Evolutionary conservation across 1,284 basidiomycete species (phyloP).

Genomic region (Ustilago shanxiensis): DNA sequence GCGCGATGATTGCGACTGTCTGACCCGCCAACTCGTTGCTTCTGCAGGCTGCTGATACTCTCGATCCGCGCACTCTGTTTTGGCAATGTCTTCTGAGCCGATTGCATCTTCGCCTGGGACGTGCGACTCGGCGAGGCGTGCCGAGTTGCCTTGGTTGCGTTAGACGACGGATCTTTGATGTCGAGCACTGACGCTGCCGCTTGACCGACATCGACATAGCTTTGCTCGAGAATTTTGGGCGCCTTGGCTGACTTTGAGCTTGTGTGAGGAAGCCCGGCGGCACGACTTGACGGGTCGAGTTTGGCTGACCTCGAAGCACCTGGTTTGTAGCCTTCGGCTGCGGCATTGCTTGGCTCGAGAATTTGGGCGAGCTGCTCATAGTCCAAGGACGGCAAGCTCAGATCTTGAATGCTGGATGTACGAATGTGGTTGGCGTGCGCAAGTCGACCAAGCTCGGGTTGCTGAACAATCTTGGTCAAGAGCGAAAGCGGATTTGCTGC

Average conservation of each 20-base stretch:
- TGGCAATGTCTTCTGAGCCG: not conserved
- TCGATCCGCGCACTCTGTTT: not conserved
- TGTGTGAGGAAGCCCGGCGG: not conserved
- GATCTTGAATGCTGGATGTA: slow-evolving; percentile 28
- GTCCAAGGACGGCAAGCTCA: slow-evolving; percentile 37
- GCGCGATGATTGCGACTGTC: not conserved
- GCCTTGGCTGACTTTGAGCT: slow-evolving; percentile 2
- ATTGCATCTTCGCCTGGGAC: not conserved
- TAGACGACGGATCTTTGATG: slow-evolving; percentile 30
- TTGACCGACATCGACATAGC: slow-evolving; percentile 55
- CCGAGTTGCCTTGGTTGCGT: not conserved
- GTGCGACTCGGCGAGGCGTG: not conserved
- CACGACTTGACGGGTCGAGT: not conserved
- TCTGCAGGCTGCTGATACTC: slow-evolving; percentile 16
- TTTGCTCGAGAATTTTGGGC: slow-evolving; percentile 47
- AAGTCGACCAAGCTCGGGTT: slow-evolving; percentile 34
- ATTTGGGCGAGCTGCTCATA: slow-evolving; percentile 53
- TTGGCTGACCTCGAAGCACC: slow-evolving; percentile 14
- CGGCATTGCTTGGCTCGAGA: slow-evolving; percentile 39
- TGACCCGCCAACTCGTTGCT: slow-evolving; percentile 13
- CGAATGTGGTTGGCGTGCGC: slow-evolving; percentile 41
- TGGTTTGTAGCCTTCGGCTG: slow-evolving; percentile 37
- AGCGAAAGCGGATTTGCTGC: slow-evolving; percentile 55
- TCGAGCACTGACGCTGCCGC: slow-evolving; percentile 55
- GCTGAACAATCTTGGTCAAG: slow-evolving; percentile 27